These are phyloP conservation scores for Orbilia javanica DNA, from an alignment of 2,329 filamentous ascomycete genomes.

Conservation along the genomic window DNA sequence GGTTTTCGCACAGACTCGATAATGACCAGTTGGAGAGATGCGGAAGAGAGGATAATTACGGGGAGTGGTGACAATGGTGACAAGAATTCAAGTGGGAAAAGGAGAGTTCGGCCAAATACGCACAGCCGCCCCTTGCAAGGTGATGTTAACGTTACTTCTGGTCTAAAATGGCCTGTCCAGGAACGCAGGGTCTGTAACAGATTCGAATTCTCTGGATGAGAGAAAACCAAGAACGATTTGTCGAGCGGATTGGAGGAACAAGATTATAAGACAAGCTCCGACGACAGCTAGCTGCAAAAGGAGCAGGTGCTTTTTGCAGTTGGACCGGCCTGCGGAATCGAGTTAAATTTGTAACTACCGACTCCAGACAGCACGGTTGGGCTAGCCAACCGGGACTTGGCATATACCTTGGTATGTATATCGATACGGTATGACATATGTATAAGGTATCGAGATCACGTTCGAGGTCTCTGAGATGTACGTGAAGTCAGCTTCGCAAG, in stretches of 20 bases:
- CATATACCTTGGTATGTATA: no score
- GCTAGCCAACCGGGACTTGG: no score
- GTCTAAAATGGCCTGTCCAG: conserved; percentile 7
- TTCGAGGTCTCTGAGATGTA: no score
- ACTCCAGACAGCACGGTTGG: no score
- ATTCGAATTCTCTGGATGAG: conserved; percentile 6
- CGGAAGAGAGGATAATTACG: neutral
- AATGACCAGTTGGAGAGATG: conserved; percentile 1
- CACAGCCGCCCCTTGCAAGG: conserved; percentile 53
- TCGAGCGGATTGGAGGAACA: neutral
- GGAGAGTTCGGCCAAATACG: conserved; percentile 52
- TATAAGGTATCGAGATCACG: no score
- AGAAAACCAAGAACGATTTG: conserved; percentile 6
- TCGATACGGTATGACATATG: no score
- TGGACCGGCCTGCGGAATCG: neutral
- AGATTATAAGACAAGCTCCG: conserved; percentile 31
- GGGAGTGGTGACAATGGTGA: conserved; percentile 16
- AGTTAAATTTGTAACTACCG: neutral
- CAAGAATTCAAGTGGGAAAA: conserved; percentile 23
- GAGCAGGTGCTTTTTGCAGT: neutral
- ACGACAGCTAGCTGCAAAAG: conserved; percentile 24
- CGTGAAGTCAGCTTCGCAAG: no score
- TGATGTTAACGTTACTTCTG: conserved; percentile 34
- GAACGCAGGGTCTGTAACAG: conserved; percentile 11
- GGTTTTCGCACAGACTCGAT: conserved; percentile 12